Percentiles rank a stretch among this genome's conserved stretches.
These are phyloP conservation scores for Metarhizium rileyi DNA, from an alignment of 2,329 filamentous ascomycete species.

Conservation along the genomic window DNA sequence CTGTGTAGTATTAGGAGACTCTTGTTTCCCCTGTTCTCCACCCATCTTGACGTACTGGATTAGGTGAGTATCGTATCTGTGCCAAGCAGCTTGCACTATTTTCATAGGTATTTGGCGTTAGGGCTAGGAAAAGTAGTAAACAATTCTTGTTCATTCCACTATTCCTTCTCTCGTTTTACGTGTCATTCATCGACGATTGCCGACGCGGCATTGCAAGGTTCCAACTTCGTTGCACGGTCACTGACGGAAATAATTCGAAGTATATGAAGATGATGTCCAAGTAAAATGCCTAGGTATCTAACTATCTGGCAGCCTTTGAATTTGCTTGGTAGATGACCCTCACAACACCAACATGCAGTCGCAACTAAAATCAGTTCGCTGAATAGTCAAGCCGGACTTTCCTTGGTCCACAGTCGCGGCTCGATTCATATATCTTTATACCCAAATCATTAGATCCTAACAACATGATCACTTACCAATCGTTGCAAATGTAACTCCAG, in stretches of 20 bases:
- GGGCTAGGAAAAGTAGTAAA: conserved; percentile 6
- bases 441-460: conserved; percentile 2
- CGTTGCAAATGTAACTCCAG: neutral
- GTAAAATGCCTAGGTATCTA: neutral
- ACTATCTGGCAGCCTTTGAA: neutral
- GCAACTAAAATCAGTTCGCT: neutral
- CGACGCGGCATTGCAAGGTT: no score
- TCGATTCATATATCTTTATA: neutral
- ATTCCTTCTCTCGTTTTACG: neutral
- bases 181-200: no score
- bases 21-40: conserved; percentile 8
- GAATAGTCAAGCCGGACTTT: neutral
- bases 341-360: neutral
- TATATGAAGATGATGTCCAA: neutral
- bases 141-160: neutral
- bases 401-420: neutral
- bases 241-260: no score
- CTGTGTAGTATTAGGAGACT: conserved; percentile 1
- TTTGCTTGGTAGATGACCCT: neutral
- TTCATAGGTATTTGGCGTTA: conserved; percentile 3
- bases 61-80: conserved; percentile 8
- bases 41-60: neutral
- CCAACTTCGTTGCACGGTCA: no score
- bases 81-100: neutral
- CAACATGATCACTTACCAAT: neutral